Conservation (phyloP, 2,329 filamentous ascomycete species). For the Ophiocordyceps australis region DNA sequence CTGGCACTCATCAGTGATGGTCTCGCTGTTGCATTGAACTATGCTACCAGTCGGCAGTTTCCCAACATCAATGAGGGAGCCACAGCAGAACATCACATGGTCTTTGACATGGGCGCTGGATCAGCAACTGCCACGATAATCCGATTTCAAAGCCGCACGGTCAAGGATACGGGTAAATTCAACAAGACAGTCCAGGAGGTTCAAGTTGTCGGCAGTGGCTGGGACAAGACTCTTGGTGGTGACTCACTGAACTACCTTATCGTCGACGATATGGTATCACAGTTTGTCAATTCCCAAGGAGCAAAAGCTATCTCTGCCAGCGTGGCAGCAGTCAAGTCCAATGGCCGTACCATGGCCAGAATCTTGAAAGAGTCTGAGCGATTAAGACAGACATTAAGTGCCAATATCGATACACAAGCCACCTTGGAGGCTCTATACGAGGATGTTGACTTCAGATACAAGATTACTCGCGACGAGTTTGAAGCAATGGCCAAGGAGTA, state of each 20-base stretch:
- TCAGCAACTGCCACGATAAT: constrained; percentile 82
- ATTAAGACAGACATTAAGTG: constrained; percentile 75
- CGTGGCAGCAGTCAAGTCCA: constrained; percentile 43
- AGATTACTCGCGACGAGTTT: constrained; percentile 62
- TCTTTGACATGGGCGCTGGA: constrained; percentile 96
- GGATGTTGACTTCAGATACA: constrained; percentile 86
- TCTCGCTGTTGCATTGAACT: constrained; percentile 83
- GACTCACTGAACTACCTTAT: constrained; percentile 80
- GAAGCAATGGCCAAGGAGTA: constrained; percentile 58
- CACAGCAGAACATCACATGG: constrained; percentile 78
- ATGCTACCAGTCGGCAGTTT: constrained; percentile 81
- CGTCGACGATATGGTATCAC: constrained; percentile 68
- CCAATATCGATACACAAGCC: constrained; percentile 65
- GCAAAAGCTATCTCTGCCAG: constrained; percentile 48
- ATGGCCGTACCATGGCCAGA: constrained; percentile 76
- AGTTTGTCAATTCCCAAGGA: constrained; percentile 55
- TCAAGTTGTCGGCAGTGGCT: constrained; percentile 70
- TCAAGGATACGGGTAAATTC: constrained; percentile 83
- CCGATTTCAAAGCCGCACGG: constrained; percentile 70
- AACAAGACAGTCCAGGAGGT: constrained; percentile 97
- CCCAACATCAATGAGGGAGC: constrained; percentile 65
- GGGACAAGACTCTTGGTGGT: constrained; percentile 79
- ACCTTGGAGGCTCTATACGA: constrained; percentile 84
- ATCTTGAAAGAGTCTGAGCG: constrained; percentile 87
- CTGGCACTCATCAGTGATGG: constrained; percentile 77